These are phyloP conservation scores for Solanum hybrid DNA, from an alignment of 305 asterid genomes.

Conservation along the genomic window DNA sequence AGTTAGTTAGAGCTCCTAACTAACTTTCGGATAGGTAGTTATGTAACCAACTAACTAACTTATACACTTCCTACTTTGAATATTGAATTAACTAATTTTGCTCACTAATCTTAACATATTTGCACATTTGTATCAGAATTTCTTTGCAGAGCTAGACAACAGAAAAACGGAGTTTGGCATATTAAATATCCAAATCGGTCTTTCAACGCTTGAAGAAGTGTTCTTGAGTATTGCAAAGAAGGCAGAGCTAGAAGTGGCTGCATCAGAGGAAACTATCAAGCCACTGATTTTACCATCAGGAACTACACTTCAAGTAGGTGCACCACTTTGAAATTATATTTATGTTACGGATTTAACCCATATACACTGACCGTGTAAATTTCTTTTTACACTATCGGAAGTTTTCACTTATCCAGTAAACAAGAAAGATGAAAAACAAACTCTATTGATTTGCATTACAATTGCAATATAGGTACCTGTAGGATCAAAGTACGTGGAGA, in stretches of 20 bases:
- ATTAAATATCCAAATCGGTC: slow-evolving; percentile 5
- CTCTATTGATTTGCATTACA: background rate
- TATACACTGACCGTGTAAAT: background rate
- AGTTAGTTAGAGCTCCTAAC: too few species aligned
- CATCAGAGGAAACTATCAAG: slow-evolving; percentile 1
- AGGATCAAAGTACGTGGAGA: slow-evolving; percentile 27
- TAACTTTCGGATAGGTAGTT: too few species aligned
- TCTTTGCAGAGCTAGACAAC: slow-evolving; percentile 9
- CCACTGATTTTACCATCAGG: slow-evolving; percentile 11
- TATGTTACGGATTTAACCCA: background rate
- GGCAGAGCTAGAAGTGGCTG: slow-evolving; percentile 15
- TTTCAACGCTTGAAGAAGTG: slow-evolving; percentile 12
- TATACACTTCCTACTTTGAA: too few species aligned
- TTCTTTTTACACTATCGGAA: background rate
- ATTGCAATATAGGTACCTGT: slow-evolving; percentile 19
- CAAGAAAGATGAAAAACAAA: background rate
- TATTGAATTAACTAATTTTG: too few species aligned
- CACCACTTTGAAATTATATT: background rate
- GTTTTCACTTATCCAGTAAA: background rate
- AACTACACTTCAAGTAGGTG: slow-evolving; percentile 14
- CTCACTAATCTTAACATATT: too few species aligned
- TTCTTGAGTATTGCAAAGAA: slow-evolving; percentile 14
- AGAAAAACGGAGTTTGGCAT: slow-evolving; percentile 9
- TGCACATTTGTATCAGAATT: slow-evolving; percentile 3
- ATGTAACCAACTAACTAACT: too few species aligned